Base-by-base conservation (phyloP, 1,139 yeast genomes). In the Saccharomyces hybrid region DNA sequence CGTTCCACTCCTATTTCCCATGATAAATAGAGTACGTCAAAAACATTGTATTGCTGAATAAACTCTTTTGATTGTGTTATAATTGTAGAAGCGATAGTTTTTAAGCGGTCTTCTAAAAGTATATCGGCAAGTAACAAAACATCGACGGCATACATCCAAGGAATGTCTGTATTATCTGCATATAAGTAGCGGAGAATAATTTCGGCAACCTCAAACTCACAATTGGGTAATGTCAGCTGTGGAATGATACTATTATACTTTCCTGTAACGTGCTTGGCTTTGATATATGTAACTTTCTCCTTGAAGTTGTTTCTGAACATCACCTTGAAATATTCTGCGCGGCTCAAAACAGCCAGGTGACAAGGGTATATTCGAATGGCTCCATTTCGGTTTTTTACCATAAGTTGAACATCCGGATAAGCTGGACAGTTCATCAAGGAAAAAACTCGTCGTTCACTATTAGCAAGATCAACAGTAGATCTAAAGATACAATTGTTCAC, bases 1-100 rank as follows among this genome's bases (percentile, higher is more conserved):
- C 87, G 75, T 54, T 83, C 87, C 55, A 85, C 73, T 47, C 84
- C 72, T 0, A 86, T 78, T 41, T 77, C 78, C 95, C 95, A 87
- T 0, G 87, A 83, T 0, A 84, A 78, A 50, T 82, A 70, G 16
- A 87, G 69, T 16, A 86, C 72, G 38, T 83, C 86, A 64, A 75
- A 85, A 0, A 82, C 73, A 38, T 80, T 71, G 52, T 75, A 52
- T 55, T 60, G 48, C 58, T 73, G 48, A 54, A 70, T 52, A 32
- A 62, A 54, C 16, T 62, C 57, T 47, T 64, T 49, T 2, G 73
- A 61, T 29, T 79, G 76, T 0, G 86, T 78, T 46, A 86, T 74
- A 1, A 78, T 72, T 3, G 84, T 80, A 0, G 89, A 84, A 51
- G 89, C 84, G 72, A 83, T 73, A 1, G 83, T 77, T 67, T 86